Conservation (phyloP, 495 filamentous ascomycete species). For the Xylaria acuta region DNA sequence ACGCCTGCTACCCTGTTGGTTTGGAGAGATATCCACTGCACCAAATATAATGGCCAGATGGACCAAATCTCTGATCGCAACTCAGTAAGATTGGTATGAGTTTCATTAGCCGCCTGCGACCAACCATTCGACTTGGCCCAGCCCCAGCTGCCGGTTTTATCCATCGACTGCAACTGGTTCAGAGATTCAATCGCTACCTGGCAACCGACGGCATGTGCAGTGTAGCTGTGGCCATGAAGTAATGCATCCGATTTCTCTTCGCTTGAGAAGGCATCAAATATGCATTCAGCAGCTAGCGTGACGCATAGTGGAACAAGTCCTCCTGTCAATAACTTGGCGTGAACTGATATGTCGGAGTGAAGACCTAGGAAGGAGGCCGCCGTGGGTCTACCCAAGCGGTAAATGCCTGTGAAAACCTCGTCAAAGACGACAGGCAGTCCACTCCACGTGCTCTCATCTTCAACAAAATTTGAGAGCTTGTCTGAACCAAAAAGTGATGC, state of each 20-base stretch:
- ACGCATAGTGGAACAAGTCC: constrained; percentile 76
- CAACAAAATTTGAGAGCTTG: constrained; percentile 19
- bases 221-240: constrained; percentile 83
- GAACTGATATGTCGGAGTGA: constrained; percentile 72
- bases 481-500: constrained; percentile 53
- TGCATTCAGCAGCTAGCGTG: constrained; percentile 71
- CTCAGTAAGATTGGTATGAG: constrained; percentile 10
- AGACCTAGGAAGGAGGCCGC: constrained; percentile 69
- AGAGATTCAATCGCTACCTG: constrained; percentile 69
- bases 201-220: constrained; percentile 78
- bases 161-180: constrained; percentile 60
- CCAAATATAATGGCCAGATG: constrained; percentile 65
- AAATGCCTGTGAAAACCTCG: constrained; percentile 83
- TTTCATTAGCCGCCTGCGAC: constrained; percentile 8
- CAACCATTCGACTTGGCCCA: constrained; percentile 52
- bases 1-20: constrained; percentile 61
- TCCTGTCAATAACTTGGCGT: constrained; percentile 81
- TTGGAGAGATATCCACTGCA: constrained; percentile 60
- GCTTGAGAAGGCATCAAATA: constrained; percentile 72
- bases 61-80: constrained; percentile 61
- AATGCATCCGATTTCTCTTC: constrained; percentile 73
- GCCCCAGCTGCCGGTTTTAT: constrained; percentile 56
- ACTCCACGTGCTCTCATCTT: constrained; percentile 56
- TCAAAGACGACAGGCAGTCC: constrained; percentile 79
- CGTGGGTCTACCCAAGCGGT: constrained; percentile 72